Evolutionary conservation across 768 basidiomycete species (phyloP), one percentile per base, ranked within the genome.

Genomic region (Calocybe cyanea): DNA sequence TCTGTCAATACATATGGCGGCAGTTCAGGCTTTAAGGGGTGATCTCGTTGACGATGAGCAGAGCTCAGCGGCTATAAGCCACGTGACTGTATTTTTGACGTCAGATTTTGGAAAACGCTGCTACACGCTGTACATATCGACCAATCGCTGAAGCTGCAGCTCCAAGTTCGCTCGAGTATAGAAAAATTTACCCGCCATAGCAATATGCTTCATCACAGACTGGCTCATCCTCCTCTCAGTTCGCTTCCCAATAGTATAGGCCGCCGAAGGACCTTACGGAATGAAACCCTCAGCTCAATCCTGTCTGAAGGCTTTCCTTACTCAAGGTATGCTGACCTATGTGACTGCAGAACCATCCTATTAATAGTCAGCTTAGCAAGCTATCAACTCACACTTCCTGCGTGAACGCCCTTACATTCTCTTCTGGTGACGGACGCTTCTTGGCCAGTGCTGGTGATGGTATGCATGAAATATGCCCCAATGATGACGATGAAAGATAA

Each of bases 391-490:
- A 85, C 57, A 68, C 62, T 25, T 82, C 83, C 8, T 86, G 84
- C 58, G 75, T 86, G 35, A 86, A 86, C 57, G 73, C 73, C 9
- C 71, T 86, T 14, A 59, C 70, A 1, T 84, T 85, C 48, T 84
- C 83, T 2, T 73, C 74, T n/a, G 62, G 71, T 7, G 74, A 76
- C 24, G 82, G 80, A 1, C 69, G 77, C 45, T 83, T 80, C 65
- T 59, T 86, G 32, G 83, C 81, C 2, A 83, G 79, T 54, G 85
- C 81, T 21, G 84, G 85, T 25, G 84, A 86, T 61, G 83, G 82
- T 83, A 62, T 49, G 75, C 57, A 3, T 32, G 43, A 25, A 48
- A 28, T 0, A 11, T 23, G 15, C 33, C 32, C 43, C n/a, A 17
- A n/a, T n/a, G n/a, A n/a, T 39, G 25, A 19, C 17, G 25, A 28